phyloP scores from a whole-genome alignment of 306 rosid genomes.

The Sicyos baderoa region DNA sequence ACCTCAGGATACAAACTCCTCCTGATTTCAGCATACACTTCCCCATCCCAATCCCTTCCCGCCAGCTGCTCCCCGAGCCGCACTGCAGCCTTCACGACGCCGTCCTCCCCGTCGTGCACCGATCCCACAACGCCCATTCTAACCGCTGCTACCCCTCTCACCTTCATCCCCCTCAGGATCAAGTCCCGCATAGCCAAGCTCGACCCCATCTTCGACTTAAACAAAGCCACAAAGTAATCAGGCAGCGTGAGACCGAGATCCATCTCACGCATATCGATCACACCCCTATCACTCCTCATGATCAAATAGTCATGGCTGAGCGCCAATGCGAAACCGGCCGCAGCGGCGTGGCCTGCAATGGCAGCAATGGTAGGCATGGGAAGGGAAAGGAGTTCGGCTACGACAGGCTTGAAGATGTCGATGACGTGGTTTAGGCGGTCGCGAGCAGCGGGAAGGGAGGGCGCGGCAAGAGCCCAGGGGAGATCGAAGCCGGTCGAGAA shows the following conservation, averaged over 20 bases:
- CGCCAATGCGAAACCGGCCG: conserved; percentile 49
- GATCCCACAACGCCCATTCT: conserved; percentile 52
- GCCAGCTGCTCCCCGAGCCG: conserved; percentile 39
- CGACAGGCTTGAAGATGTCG: conserved; percentile 33
- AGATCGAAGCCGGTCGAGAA: conserved; percentile 79
- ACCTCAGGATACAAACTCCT: conserved; percentile 54
- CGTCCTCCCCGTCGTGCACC: conserved; percentile 41
- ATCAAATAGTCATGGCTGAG: conserved; percentile 55
- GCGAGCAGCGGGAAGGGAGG: conserved; percentile 27
- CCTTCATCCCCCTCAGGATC: conserved; percentile 39
- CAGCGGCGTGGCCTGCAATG: conserved; percentile 58
- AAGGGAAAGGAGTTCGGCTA: conserved; percentile 48
- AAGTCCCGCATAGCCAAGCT: conserved; percentile 35
- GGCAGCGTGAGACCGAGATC: conserved; percentile 45
- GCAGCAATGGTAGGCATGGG: conserved; percentile 72
- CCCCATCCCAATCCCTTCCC: conserved; percentile 44
- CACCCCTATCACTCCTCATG: conserved; percentile 52
- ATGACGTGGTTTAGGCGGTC: conserved; percentile 39
- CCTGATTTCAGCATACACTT: conserved; percentile 54
- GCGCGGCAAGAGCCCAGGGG: conserved; percentile 46
- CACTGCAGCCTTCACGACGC: conserved; percentile 36
- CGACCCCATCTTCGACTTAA: conserved; percentile 39
- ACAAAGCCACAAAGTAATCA: conserved; percentile 42
- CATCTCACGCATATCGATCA: conserved; percentile 66
- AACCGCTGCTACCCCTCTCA: conserved; percentile 42